A percentile compares a stretch with the other conserved stretches of the same genome.
Evolutionary conservation across 192 early-diverging fungal genomes (phyloP).

Genomic region (Spinellus fusiger): DNA sequence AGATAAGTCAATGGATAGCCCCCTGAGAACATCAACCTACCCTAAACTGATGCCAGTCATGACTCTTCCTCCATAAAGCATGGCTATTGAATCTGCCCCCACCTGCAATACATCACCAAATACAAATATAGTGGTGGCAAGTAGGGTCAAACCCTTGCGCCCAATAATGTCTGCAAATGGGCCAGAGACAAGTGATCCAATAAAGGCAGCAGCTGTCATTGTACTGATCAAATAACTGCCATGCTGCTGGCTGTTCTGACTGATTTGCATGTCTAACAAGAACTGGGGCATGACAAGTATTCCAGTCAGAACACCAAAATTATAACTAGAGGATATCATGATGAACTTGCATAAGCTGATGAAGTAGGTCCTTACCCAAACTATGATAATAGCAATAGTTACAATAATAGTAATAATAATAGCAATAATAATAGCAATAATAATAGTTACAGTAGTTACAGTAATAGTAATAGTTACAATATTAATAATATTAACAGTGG

Average conservation of each 20-base stretch:
- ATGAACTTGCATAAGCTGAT: slow-evolving; percentile 14
- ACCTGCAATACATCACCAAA: slow-evolving; percentile 49
- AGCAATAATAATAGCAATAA: slow-evolving; percentile 8
- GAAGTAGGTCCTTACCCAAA: too few relatives aligned
- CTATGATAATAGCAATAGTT: too few relatives aligned
- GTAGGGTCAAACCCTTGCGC: slow-evolving; percentile 38
- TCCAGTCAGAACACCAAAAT: slow-evolving; percentile 32
- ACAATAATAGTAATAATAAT: too few relatives aligned
- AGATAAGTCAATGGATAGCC: slow-evolving; percentile 4
- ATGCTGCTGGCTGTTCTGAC: background rate
- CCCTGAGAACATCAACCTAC: slow-evolving; percentile 9
- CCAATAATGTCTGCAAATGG: slow-evolving; percentile 49
- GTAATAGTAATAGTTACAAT: background rate
- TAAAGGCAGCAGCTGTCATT: slow-evolving; percentile 61
- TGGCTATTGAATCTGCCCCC: slow-evolving; percentile 34
- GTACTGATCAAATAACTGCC: slow-evolving; percentile 7
- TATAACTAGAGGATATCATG: slow-evolving; percentile 20
- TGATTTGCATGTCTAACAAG: slow-evolving; percentile 6
- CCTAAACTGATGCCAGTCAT: slow-evolving; percentile 48
- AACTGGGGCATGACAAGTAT: slow-evolving; percentile 22
- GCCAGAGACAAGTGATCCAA: slow-evolving; percentile 60
- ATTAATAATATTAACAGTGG: background rate
- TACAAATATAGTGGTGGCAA: slow-evolving; percentile 46
- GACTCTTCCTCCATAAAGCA: slow-evolving; percentile 46
- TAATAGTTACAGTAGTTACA: background rate